Percentiles rank a stretch among this genome's conserved stretches.
phyloP scores from a whole-genome alignment of 2,329 filamentous ascomycete species.

The Dryadomyces sulphureus region DNA sequence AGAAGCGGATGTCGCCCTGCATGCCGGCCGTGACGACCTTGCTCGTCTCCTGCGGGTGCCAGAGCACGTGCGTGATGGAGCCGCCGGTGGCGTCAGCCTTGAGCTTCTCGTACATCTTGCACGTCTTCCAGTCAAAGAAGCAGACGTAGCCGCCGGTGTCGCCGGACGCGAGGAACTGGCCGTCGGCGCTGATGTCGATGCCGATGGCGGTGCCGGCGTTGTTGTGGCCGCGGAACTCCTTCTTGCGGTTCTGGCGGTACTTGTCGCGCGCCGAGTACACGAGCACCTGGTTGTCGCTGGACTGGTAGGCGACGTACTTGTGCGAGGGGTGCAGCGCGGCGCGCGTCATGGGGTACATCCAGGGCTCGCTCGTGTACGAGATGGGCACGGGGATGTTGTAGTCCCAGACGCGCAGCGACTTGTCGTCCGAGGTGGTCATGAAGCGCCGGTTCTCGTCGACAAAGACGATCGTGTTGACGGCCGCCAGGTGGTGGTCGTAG shows the following conservation, averaged over 20 bases:
- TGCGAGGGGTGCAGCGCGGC: slow-evolving; percentile 72
- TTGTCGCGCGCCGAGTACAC: slow-evolving; percentile 91
- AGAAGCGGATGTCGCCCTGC: slow-evolving; percentile 80
- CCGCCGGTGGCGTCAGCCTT: slow-evolving; percentile 70
- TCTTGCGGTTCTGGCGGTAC: slow-evolving; percentile 95
- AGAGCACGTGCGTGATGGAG: slow-evolving; percentile 73
- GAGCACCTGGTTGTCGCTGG: slow-evolving; percentile 88
- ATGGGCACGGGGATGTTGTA: slow-evolving; percentile 97
- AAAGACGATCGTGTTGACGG: slow-evolving; percentile 94
- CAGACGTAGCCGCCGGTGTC: slow-evolving; percentile 82
- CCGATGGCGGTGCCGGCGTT: slow-evolving; percentile 90
- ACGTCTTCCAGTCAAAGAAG: slow-evolving; percentile 99
- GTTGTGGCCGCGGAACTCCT: slow-evolving; percentile 90
- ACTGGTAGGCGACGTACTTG: slow-evolving; percentile 91
- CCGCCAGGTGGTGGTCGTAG: slow-evolving; percentile 96
- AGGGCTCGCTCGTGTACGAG: slow-evolving; percentile 93
- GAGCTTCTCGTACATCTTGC: slow-evolving; percentile 97
- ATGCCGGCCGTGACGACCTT: slow-evolving; percentile 85
- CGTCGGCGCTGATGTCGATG: slow-evolving; percentile 75
- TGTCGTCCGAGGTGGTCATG: slow-evolving; percentile 96
- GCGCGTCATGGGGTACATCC: slow-evolving; percentile 94
- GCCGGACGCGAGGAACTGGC: slow-evolving; percentile 76
- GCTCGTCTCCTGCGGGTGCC: slow-evolving; percentile 95
- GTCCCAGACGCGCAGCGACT: slow-evolving; percentile 91
- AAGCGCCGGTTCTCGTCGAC: slow-evolving; percentile 89